Evolutionary conservation across 2,329 filamentous ascomycete genomes (phyloP), one percentile per base, ranked within the genome.

Genomic region (Fusarium piperis): DNA sequence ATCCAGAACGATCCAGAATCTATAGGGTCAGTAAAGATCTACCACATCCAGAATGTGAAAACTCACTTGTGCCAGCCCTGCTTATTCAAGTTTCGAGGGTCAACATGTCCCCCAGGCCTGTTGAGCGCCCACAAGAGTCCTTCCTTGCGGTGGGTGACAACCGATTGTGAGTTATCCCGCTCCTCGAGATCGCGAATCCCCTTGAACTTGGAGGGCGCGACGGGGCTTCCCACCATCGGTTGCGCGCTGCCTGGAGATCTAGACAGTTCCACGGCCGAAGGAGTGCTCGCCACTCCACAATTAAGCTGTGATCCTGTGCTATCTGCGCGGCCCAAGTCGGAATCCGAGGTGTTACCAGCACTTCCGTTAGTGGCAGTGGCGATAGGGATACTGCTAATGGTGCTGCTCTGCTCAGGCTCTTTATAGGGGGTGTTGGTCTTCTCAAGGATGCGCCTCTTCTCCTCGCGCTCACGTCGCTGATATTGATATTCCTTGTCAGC

Each of bases 1-100:
- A 79, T 98, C 97, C 48, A 99, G 87, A 3, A 99, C 96, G 71
- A 99, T 97, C 96, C 96, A 99, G 82, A 98, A 99, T 79, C 94
- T 97, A 23, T 5, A n/a, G 16, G 32, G 53, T 77, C 63, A 78
- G 76, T 38, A 46, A 26, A 46, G 9, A n/a, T 16, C 53, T 26
- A 4, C 6, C 20, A 12, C 28, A 36, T 35, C 32, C n/a, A 4
- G 23, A 11, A 18, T 35, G 38, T 10, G 59, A 16, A 16, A 56
- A 88, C 92, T 84, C 85, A 97, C 93, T 99, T 99, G 81, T 99
- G 96, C 96, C 96, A 99, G 57, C 94, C 95, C 81, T 97, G 94
- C 80, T 98, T 98, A 79, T 98, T 98, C 75, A 99, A 86, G 18
- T 94, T 95, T 75, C 96, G 94, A 11, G 96, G 96, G 80, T 99